Evolutionary conservation across 257 asterid genomes (phyloP).

Genomic region (Asclepias syriaca): DNA sequence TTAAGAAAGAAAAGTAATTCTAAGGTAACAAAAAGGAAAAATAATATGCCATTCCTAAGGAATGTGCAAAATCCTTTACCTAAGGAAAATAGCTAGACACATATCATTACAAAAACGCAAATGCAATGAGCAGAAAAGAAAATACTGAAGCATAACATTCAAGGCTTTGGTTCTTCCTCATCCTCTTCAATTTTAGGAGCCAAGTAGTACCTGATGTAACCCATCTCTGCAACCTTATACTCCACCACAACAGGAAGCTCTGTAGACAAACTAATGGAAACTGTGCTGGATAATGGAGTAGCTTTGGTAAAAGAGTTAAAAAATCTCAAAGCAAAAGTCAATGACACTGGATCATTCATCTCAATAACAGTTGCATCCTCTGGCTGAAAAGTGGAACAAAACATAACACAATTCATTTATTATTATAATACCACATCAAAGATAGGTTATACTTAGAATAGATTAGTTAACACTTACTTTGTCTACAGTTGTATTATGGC

Average conservation of each 20-base stretch:
- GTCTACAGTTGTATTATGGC: conserved; percentile 90
- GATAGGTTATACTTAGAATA: conserved; percentile 34
- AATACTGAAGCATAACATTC: conserved; percentile 10
- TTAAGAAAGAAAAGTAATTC: not conserved
- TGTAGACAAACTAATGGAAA: conserved; percentile 68
- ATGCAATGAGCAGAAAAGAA: not conserved
- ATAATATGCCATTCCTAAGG: not conserved
- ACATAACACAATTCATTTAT: not conserved
- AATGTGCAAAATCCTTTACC: not conserved
- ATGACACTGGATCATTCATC: conserved; percentile 81
- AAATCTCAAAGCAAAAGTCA: conserved; percentile 78
- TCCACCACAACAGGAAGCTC: conserved; percentile 92
- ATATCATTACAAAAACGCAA: not conserved
- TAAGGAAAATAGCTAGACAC: not conserved
- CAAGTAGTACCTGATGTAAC: conserved; percentile 65
- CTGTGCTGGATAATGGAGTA: conserved; percentile 58
- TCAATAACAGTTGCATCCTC: conserved; percentile 77
- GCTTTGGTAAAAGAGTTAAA: conserved; percentile 85
- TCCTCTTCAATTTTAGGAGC: conserved; percentile 96
- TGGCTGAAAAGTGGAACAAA: conserved; percentile 38
- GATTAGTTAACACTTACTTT: conserved; percentile 39
- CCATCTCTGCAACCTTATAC: conserved; percentile 95
- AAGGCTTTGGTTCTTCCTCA: conserved; percentile 63
- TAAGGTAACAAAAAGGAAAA: not conserved
- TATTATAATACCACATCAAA: not conserved